Evolutionary conservation across 2,329 filamentous ascomycete genomes (phyloP).

Genomic region (Botrytis galanthina): DNA sequence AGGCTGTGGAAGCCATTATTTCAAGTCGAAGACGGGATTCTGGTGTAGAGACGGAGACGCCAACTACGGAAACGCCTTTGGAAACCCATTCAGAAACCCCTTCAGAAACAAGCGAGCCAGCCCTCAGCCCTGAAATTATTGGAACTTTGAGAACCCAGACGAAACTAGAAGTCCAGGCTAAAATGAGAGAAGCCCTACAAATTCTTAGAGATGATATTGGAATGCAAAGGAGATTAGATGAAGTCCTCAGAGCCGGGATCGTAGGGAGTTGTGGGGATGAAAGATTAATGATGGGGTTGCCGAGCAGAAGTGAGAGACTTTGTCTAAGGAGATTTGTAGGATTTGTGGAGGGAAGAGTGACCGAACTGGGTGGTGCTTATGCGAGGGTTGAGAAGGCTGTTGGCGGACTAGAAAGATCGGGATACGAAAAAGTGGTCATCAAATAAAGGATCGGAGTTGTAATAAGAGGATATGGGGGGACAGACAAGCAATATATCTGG

Average conservation of each 20-base stretch:
- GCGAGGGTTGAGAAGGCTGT: conserved; percentile 14
- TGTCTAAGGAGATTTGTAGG: conserved; percentile 19
- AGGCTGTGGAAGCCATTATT: conserved; percentile 10
- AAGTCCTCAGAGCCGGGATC: conserved; percentile 16
- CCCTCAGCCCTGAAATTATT: background rate
- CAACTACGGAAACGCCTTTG: background rate
- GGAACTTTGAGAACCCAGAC: background rate
- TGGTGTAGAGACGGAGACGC: background rate
- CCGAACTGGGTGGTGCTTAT: conserved; percentile 14
- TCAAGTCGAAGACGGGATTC: conserved; percentile 11
- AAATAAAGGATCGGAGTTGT: background rate
- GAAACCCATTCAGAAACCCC: background rate
- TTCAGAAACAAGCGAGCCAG: background rate
- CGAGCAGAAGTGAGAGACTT: conserved; percentile 14
- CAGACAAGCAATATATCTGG: no score
- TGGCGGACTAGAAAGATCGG: conserved; percentile 2
- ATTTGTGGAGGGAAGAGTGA: conserved; percentile 17
- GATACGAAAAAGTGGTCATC: background rate
- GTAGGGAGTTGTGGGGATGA: conserved; percentile 16
- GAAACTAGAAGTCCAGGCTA: background rate
- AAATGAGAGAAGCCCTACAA: conserved; percentile 7
- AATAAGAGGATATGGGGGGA: no score
- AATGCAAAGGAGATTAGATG: conserved; percentile 17
- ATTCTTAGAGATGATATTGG: conserved; percentile 7
- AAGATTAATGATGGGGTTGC: conserved; percentile 18